Base-by-base conservation (phyloP, 148 eudicot species). In the Chenopodium quinoa region DNA sequence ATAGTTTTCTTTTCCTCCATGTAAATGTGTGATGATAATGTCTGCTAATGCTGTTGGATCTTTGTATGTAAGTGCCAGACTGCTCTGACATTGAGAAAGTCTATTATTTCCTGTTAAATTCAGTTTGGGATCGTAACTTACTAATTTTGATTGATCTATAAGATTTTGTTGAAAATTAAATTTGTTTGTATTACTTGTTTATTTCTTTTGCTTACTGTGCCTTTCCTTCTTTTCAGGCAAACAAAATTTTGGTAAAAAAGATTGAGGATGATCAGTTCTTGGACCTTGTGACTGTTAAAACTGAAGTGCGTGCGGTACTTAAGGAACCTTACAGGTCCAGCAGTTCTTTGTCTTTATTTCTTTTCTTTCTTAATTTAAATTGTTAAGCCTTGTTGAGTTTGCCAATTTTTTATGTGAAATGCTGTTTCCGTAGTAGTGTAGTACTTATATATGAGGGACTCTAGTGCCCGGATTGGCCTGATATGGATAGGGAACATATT, bases 251-350 rank as follows among this genome's bases (percentile, higher is more conserved):
- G 92, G 88, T 92, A 89, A 90, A 88, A 88, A 93, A 89, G 87
- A 90, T 96, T 85, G 93, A 90, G 87, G 97, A 89, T 62, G 98
- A 96, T 82, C 93, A 91, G 81, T 93, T 96, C 83, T 83, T 96
- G 81, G 92, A 88, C 78, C 97, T 96, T 32, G 79, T 96, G 91
- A 90, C 95, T 1, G 90, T 91, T 72, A 88, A 83, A 84, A 88
- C 93, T 54, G 99, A 91, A 88, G 91, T 96, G 82, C 90, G 77
- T 72, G 89, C 97, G 77, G 90, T 88, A 65, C 90, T 88, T 75
- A 92, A 91, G 89, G 99, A 96, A 88, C 99, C 99, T 80, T 96
- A 96, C 93, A 96, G 99, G 99, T 96, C 77, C 78, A 27, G 77
- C 46, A n/a, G 58, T 66, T 63, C 67, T 64, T 84, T 73, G 19